Evolutionary conservation across 495 filamentous ascomycete genomes (phyloP).

Genomic region (Neurospora sp.): DNA sequence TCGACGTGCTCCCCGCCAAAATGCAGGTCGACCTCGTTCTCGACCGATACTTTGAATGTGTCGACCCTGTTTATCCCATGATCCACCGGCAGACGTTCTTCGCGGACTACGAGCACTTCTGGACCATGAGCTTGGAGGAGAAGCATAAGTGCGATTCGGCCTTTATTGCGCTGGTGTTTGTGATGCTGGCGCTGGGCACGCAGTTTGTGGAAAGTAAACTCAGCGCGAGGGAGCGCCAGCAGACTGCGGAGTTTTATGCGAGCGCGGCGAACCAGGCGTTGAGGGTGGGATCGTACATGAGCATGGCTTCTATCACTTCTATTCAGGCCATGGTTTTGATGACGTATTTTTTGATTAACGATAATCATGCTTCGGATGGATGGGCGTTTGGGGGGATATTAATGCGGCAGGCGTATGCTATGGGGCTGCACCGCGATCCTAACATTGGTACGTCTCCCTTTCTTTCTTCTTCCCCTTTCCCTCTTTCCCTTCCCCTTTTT

Average conservation of each 20-base stretch:
- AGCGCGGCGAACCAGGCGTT: conserved; percentile 63
- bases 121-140: conserved; percentile 42
- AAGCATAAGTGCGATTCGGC: conserved; percentile 46
- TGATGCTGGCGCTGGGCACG: conserved; percentile 61
- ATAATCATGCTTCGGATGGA: conserved; percentile 64
- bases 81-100: conserved; percentile 56
- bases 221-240: conserved; percentile 44
- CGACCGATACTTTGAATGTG: conserved; percentile 59
- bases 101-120: conserved; percentile 62
- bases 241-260: conserved; percentile 67
- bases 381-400: conserved; percentile 66
- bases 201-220: conserved; percentile 53
- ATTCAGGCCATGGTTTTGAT: conserved; percentile 67
- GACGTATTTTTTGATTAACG: conserved; percentile 68
- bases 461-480: not conserved
- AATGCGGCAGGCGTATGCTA: conserved; percentile 61
- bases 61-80: conserved; percentile 68
- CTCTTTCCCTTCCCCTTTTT: too few species aligned
- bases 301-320: conserved; percentile 52
- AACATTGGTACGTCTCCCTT: conserved; percentile 40
- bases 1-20: conserved; percentile 59
- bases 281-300: conserved; percentile 52
- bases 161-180: conserved; percentile 55
- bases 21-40: conserved; percentile 62
- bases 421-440: conserved; percentile 66